Base-by-base conservation (phyloP, 345 rosid genomes). In the Clarkia xantiana region DNA sequence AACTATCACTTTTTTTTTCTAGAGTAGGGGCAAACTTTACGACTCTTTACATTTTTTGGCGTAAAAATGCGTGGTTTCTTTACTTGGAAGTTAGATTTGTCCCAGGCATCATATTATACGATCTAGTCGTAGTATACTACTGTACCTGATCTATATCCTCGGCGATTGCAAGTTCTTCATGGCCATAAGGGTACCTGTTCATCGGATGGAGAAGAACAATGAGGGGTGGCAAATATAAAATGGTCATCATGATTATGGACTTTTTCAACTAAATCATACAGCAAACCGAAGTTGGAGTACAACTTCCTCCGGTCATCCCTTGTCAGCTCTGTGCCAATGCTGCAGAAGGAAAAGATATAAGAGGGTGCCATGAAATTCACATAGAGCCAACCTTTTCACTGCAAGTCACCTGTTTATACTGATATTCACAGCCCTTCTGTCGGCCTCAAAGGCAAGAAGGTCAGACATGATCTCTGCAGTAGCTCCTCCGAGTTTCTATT, bases 261-360 rank as follows among this genome's bases (percentile, higher is more conserved):
- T 47, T 14, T 53, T 18, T 25, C 34, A 60, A 16, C 45, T 29
- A 60, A 41, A 48, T 47, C 85, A 68, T 74, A 86, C 98, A 91
- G 90, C 51, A 91, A 74, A 53, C 98, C 98, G 68, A 86, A 86
- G 64, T 77, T 82, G 2, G 98, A 91, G 71, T 84, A 91, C 69
- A 91, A 53, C 71, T 91, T 91, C 77, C 77, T 79, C 50, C 96
- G 84, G 68, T 91, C 96, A 68, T 91, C 96, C 65, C 96, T 73
- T 40, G 98, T 91, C 18, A 91, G 98, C 78, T 91, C 98, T 51
- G 98, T 91, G 53, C 98, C 98, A 60, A 91, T 86, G 71, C 98
- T 91, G 78, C 66, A 67, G 45, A 42, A 10, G 8, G 12, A n/a
- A 13, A 42, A 23, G 5, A 1, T 14, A 18, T 9, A 11, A n/a